Percentiles rank a stretch among this genome's conserved stretches.
These are phyloP conservation scores for Peniophora sp. DNA, from an alignment of 1,284 basidiomycete genomes.

Conservation along the genomic window DNA sequence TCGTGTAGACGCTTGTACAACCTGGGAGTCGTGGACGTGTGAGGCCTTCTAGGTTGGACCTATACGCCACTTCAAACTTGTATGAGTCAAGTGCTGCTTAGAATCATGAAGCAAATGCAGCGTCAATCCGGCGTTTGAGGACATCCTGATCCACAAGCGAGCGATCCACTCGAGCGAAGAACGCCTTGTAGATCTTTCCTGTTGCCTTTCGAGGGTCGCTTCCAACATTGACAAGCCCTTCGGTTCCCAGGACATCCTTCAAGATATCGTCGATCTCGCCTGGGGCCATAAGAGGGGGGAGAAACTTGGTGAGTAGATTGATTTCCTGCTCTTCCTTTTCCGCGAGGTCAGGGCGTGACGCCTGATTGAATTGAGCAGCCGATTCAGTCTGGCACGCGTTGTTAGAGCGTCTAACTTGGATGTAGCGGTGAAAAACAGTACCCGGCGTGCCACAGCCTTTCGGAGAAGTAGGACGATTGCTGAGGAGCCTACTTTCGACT, in stretches of 20 bases:
- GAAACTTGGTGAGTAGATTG: constrained; percentile 40
- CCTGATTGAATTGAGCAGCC: constrained; percentile 43
- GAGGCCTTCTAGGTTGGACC: too few species aligned
- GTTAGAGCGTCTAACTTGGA: neutral
- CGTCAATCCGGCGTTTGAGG: constrained; percentile 44
- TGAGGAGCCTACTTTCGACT: constrained; percentile 33
- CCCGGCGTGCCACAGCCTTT: constrained; percentile 51
- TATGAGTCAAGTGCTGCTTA: too few species aligned
- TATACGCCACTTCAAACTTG: too few species aligned
- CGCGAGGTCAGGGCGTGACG: constrained; percentile 57
- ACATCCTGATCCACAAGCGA: constrained; percentile 46
- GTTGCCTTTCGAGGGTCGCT: constrained; percentile 28
- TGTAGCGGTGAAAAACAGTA: constrained; percentile 24
- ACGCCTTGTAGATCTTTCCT: constrained; percentile 50
- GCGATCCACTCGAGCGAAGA: constrained; percentile 55
- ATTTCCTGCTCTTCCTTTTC: constrained; percentile 54
- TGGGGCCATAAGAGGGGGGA: constrained; percentile 52
- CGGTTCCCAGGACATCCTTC: constrained; percentile 26
- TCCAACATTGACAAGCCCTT: constrained; percentile 9
- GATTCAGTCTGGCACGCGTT: constrained; percentile 44
- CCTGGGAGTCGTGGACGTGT: too few species aligned
- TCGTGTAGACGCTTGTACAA: too few species aligned
- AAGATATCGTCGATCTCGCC: constrained; percentile 47
- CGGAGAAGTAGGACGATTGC: constrained; percentile 43
- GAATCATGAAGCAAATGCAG: constrained; percentile 25